Conservation (phyloP, 2,329 filamentous ascomycete genomes). For the Talaromyces piceae region DNA sequence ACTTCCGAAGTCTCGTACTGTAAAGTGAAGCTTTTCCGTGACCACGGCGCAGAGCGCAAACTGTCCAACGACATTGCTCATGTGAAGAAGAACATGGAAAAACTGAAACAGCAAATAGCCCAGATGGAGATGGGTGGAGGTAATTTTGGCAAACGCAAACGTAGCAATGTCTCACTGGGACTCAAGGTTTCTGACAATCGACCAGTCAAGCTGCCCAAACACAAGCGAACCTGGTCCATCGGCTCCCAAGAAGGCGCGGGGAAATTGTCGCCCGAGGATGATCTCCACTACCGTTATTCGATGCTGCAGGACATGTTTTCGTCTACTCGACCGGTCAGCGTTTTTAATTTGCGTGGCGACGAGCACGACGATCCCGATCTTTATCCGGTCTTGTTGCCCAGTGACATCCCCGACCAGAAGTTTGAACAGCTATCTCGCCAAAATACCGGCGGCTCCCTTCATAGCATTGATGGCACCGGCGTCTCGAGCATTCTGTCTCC, state of each 20-base stretch:
- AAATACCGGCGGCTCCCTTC: slow-evolving; percentile 25
- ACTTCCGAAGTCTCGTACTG: slow-evolving; percentile 76
- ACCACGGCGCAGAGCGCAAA: slow-evolving; percentile 92
- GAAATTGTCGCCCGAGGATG: slow-evolving; percentile 36
- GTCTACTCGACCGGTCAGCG: slow-evolving; percentile 36
- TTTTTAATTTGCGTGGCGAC: slow-evolving; percentile 37
- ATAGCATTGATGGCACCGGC: slow-evolving; percentile 25
- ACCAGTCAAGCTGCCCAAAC: slow-evolving; percentile 77
- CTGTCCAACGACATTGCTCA: slow-evolving; percentile 90
- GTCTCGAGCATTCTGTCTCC: slow-evolving; percentile 32
- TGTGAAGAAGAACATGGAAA: slow-evolving; percentile 94
- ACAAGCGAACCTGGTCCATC: slow-evolving; percentile 93
- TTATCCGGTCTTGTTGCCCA: slow-evolving; percentile 33
- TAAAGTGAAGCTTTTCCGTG: slow-evolving; percentile 94
- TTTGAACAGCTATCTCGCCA: slow-evolving; percentile 22
- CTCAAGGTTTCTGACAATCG: slow-evolving; percentile 42
- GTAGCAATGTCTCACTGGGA: slow-evolving; percentile 47
- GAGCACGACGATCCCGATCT: slow-evolving; percentile 39
- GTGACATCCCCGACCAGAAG: slow-evolving; percentile 24
- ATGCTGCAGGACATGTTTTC: slow-evolving; percentile 42
- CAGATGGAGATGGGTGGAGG: slow-evolving; percentile 60
- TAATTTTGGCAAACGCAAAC: slow-evolving; percentile 54
- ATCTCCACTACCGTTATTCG: slow-evolving; percentile 37
- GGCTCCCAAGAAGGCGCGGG: slow-evolving; percentile 54
- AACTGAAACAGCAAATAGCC: slow-evolving; percentile 85